phyloP scores from a whole-genome alignment of 2,329 filamentous ascomycete species.

The Aspergillus melleus region DNA sequence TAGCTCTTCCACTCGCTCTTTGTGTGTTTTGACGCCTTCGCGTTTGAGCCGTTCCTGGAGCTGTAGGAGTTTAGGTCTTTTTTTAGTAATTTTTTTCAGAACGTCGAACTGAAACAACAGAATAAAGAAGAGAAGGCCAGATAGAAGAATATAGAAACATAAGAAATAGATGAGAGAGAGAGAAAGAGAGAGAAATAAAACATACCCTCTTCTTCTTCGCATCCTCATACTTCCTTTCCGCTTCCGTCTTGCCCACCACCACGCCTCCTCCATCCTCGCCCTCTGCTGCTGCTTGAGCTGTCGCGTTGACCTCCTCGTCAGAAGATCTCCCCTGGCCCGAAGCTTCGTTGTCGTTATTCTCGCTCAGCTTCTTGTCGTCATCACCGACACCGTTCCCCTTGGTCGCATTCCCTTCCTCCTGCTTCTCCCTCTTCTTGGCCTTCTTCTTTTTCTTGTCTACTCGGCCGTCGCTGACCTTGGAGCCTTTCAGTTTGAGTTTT shows the following conservation, averaged over 20 bases:
- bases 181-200: conserved; percentile 31
- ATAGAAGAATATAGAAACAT: background rate
- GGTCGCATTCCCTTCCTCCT: conserved; percentile 2
- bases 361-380: background rate
- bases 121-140: background rate
- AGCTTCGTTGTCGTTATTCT: background rate
- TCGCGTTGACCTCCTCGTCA: conserved; percentile 17
- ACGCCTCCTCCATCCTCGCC: conserved; percentile 29
- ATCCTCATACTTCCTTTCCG: conserved; percentile 80
- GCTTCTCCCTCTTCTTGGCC: conserved; percentile 33
- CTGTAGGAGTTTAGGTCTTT: conserved; percentile 46
- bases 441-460: conserved; percentile 51
- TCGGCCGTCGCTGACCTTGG: conserved; percentile 56
- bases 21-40: conserved; percentile 93
- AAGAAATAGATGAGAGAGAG: conserved; percentile 6
- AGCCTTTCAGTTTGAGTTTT: conserved; percentile 82
- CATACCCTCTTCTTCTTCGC: conserved; percentile 74
- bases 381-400: background rate
- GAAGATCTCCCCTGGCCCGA: background rate
- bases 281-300: conserved; percentile 12
- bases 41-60: conserved; percentile 77
- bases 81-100: background rate
- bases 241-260: conserved; percentile 71
- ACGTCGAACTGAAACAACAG: background rate
- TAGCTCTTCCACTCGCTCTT: conserved; percentile 91